Conservation (phyloP, 306 rosid genomes). For the Macrotyloma uniflorum region DNA sequence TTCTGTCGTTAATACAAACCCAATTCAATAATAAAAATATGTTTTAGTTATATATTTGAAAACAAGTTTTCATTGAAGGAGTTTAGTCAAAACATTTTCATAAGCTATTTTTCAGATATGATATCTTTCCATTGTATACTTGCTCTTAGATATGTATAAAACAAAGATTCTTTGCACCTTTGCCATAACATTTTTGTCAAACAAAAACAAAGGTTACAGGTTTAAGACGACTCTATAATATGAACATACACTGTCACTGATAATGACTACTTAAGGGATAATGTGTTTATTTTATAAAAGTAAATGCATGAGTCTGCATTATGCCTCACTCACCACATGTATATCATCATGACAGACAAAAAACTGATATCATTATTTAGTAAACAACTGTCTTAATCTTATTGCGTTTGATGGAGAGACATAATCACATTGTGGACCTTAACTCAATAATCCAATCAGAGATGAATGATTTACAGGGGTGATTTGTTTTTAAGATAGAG, state of each 20-base stretch:
- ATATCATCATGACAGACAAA: background rate
- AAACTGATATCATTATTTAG: background rate
- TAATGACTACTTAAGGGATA: background rate
- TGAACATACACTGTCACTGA: background rate
- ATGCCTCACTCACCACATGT: background rate
- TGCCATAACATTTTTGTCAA: background rate
- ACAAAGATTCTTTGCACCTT: background rate
- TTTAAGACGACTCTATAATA: background rate
- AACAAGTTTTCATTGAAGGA: no score
- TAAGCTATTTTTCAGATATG: no score
- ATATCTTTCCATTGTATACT: no score
- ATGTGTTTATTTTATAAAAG: background rate
- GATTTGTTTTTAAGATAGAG: background rate
- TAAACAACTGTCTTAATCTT: background rate
- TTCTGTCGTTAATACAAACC: no score
- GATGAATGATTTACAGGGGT: background rate
- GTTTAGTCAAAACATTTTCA: no score
- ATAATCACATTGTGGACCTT: background rate
- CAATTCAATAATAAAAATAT: no score
- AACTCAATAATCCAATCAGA: background rate
- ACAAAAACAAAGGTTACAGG: background rate
- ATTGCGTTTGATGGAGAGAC: no score
- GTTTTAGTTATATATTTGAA: no score
- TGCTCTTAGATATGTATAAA: no score
- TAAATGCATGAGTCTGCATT: background rate